Percentiles rank a stretch among this genome's conserved stretches.
These are phyloP conservation scores for Aspergillus taichungensis DNA, from an alignment of 495 filamentous ascomycete genomes.

Conservation along the genomic window DNA sequence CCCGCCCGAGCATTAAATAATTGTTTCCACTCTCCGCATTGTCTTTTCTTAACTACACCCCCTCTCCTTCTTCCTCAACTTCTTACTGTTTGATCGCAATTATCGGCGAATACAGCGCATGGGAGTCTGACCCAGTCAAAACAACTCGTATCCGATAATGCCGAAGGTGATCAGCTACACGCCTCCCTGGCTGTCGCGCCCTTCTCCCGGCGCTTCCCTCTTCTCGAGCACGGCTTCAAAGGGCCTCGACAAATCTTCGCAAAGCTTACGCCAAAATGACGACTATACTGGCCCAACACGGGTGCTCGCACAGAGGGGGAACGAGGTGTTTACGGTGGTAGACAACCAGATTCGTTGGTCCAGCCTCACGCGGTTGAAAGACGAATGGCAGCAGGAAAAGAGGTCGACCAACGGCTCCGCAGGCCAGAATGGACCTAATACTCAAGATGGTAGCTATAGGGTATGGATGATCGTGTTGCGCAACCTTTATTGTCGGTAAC, in stretches of 20 bases:
- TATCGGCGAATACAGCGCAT: no score
- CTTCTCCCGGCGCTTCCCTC: conserved; percentile 62
- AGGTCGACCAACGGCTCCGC: conserved; percentile 23
- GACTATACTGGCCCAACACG: conserved; percentile 48
- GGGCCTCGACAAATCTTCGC: conserved; percentile 18
- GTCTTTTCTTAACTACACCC: conserved; percentile 12
- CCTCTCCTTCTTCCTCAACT: conserved; percentile 1
- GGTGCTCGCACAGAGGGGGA: conserved; percentile 64
- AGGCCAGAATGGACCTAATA: conserved; percentile 13
- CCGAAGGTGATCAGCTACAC: conserved; percentile 73
- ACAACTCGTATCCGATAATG: conserved; percentile 40
- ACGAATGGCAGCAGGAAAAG: conserved; percentile 51
- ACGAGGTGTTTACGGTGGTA: conserved; percentile 74
- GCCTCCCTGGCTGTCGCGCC: conserved; percentile 71
- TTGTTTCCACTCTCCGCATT: not conserved
- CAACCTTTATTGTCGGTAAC: not conserved
- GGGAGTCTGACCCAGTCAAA: no score
- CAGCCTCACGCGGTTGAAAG: conserved; percentile 64
- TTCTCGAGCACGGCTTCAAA: conserved; percentile 44
- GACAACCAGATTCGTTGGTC: conserved; percentile 85
- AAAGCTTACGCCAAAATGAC: conserved; percentile 27
- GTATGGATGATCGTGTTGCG: conserved; percentile 14
- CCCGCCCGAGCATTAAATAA: not conserved
- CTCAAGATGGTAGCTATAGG: conserved; percentile 20
- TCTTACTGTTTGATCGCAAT: not conserved